A percentile compares a stretch with the other conserved stretches of the same genome.
Conservation (phyloP, 192 early-diverging fungal genomes). For the Coemansia aciculifera region DNA sequence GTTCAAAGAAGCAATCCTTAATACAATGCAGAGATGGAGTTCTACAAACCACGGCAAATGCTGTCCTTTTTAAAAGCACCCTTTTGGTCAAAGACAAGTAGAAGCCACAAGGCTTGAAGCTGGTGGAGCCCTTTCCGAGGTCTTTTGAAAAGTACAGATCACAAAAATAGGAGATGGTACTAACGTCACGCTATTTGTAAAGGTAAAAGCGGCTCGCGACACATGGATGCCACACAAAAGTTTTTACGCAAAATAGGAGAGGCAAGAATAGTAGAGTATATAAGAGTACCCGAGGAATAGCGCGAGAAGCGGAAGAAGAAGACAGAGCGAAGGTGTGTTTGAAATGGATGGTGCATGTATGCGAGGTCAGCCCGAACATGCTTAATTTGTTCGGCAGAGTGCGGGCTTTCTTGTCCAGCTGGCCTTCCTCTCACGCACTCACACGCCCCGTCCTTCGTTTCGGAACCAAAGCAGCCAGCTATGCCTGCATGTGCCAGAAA, state of each 20-base stretch:
- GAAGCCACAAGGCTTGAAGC: background rate
- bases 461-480: background rate
- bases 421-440: slow-evolving; percentile 1
- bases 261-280: background rate
- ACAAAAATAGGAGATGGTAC: background rate
- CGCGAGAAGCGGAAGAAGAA: background rate
- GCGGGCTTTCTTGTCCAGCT: slow-evolving; percentile 4
- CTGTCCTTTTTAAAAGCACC: background rate
- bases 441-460: background rate
- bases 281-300: slow-evolving; percentile 7
- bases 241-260: background rate
- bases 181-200: background rate
- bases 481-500: background rate
- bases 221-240: background rate
- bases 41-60: background rate
- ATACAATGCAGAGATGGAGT: background rate
- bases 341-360: background rate
- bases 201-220: background rate
- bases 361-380: slow-evolving; percentile 5
- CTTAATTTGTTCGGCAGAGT: slow-evolving; percentile 9
- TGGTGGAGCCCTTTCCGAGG: background rate
- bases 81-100: background rate
- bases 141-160: slow-evolving; percentile 3
- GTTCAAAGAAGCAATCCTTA: background rate
- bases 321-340: background rate